Evolutionary conservation across 768 basidiomycete genomes (phyloP).

Genomic region (Ephemerocybe angulata): DNA sequence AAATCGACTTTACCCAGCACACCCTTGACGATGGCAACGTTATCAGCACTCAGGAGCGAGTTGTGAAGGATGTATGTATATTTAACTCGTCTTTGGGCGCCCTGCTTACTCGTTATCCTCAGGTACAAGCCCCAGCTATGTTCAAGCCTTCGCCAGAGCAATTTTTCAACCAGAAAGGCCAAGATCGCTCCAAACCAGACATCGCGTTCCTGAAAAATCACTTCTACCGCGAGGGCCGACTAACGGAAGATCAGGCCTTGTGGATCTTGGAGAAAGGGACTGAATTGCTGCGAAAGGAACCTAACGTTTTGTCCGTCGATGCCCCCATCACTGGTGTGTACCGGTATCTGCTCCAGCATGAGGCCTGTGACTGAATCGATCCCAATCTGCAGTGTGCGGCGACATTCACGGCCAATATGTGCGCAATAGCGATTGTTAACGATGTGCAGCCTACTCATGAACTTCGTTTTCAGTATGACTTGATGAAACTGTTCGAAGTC

Average conservation of each 20-base stretch:
- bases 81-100: not conserved
- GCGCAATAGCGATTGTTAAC: conserved; percentile 27
- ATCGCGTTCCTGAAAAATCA: conserved; percentile 98
- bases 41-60: conserved; percentile 91
- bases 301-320: conserved; percentile 91
- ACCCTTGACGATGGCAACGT: conserved; percentile 87
- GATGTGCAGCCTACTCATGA: conserved; percentile 3
- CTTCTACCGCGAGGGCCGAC: conserved; percentile 92
- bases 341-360: conserved; percentile 7
- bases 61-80: conserved; percentile 87
- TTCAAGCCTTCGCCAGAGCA: conserved; percentile 86
- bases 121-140: conserved; percentile 99
- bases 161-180: conserved; percentile 72
- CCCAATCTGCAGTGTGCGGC: conserved; percentile 70
- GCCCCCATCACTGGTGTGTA: conserved; percentile 91
- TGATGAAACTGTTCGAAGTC: conserved; percentile 95
- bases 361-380: conserved; percentile 1
- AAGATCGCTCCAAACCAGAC: conserved; percentile 89
- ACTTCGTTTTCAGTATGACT: conserved; percentile 60
- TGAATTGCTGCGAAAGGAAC: conserved; percentile 76
- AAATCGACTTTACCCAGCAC: conserved; percentile 90
- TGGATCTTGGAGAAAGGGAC: conserved; percentile 90
- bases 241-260: conserved; percentile 92
- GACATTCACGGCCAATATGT: conserved; percentile 99
- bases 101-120: conserved; percentile 1